phyloP scores from a whole-genome alignment of 2,329 filamentous ascomycete species.

The Thelonectria rubi region DNA sequence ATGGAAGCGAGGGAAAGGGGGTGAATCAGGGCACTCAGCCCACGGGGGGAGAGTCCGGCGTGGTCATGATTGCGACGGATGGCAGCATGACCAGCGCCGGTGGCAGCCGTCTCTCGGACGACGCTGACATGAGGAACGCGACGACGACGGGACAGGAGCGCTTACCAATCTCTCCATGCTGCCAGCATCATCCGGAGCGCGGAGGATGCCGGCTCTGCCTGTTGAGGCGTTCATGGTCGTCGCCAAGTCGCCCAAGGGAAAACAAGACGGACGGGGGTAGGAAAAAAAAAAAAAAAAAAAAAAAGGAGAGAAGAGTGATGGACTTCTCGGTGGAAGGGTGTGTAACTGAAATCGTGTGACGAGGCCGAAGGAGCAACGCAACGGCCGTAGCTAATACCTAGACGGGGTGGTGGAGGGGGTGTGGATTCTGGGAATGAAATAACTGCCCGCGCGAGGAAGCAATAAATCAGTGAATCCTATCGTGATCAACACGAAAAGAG shows the following conservation, averaged over 20 bases:
- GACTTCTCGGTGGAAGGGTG: constrained; percentile 42
- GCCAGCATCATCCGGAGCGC: constrained; percentile 60
- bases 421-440: constrained; percentile 35
- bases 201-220: constrained; percentile 67
- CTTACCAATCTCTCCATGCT: constrained; percentile 69
- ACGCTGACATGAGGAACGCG: constrained; percentile 15
- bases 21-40: background rate
- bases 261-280: background rate
- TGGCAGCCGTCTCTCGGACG: constrained; percentile 14
- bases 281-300: too few species aligned
- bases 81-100: constrained; percentile 7
- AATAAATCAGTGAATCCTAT: background rate
- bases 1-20: background rate
- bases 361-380: constrained; percentile 42
- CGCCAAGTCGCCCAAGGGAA: constrained; percentile 28
- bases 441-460: constrained; percentile 19
- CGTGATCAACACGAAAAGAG: too few species aligned
- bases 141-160: constrained; percentile 30
- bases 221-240: constrained; percentile 54
- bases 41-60: background rate
- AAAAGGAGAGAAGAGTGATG: constrained; percentile 41
- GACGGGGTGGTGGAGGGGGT: constrained; percentile 39
- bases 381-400: constrained; percentile 36
- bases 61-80: constrained; percentile 2
- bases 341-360: constrained; percentile 49